Conservation (phyloP, 768 basidiomycete genomes). For the Leccinum disarticulatum region DNA sequence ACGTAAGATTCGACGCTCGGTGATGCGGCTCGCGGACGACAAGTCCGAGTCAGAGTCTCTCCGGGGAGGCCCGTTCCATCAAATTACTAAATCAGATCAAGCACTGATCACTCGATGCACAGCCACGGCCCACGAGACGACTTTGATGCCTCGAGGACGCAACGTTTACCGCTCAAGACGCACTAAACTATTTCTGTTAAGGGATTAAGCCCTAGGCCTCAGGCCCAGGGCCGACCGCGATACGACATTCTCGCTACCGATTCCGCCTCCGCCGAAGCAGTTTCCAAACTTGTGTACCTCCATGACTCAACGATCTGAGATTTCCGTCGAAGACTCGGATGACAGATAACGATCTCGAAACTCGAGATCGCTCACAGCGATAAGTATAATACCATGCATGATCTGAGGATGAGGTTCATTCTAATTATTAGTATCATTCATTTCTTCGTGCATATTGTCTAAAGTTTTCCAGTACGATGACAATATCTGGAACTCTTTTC, state of each 20-base stretch:
- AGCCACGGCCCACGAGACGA: slow-evolving; percentile 23
- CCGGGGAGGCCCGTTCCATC: not conserved
- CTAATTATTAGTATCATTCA: not conserved
- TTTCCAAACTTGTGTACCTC: no score
- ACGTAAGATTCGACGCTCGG: slow-evolving; percentile 12
- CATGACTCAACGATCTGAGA: not conserved
- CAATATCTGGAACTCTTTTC: no score
- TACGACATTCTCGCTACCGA: not conserved
- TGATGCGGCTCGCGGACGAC: not conserved
- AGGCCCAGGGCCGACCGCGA: no score
- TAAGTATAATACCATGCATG: not conserved
- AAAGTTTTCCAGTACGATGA: slow-evolving; percentile 12
- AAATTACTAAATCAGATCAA: not conserved
- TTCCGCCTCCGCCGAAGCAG: no score
- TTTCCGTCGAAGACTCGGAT: no score
- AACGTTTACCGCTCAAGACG: slow-evolving; percentile 15
- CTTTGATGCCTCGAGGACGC: slow-evolving; percentile 22
- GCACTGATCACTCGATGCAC: not conserved
- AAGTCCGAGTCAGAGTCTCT: no score
- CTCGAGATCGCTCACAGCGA: not conserved
- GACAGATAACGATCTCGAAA: not conserved
- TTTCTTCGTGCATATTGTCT: not conserved
- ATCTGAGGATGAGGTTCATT: not conserved
- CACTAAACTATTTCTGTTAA: not conserved
- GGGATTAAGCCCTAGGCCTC: not conserved